Base-by-base conservation (phyloP, 768 basidiomycete species). In the Tubosaeta brunneosetosa region DNA sequence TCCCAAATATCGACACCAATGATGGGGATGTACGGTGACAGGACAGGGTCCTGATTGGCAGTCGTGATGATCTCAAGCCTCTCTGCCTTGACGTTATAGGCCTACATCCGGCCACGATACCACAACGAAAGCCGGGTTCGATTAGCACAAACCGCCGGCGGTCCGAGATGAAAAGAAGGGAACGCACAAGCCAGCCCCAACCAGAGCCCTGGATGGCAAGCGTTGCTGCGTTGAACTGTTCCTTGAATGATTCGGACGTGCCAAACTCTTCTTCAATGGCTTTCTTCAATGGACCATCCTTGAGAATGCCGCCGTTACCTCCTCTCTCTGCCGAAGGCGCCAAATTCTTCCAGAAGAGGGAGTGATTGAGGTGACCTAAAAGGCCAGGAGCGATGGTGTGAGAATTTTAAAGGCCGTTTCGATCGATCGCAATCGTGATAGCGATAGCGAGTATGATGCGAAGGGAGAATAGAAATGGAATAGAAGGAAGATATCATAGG, bases 1-100 rank as follows among this genome's bases (percentile, higher is more conserved):
- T 95, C 92, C 93, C 93, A 95, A 66, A 94, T 84, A 59, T 94
- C 93, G 61, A 97, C 86, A 41, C 93, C 92, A 61, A 94, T 88
- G 74, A 97, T 80, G 50, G 93, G 91, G 50, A 81, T 71, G 65
- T 83, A 85, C 1, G 38, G 38, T 43, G 73, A 68, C 59, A 91
- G 72, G 46, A 94, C 79, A 53, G 94, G 94, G 68, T 97, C 94
- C 77, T 99, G 97, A 81, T 99, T 98, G 6, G 92, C 69, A 31
- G 97, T 98, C 40, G 97, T 94, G 47, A 81, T 73, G 59, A 97
- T 81, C 76, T 95, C 93, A 51, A 99, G 83, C 60, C 75, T 76
- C 72, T 83, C 83, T 57, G 73, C 82, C 51, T 66, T 51, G 26
- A 82, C 77, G 74, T 91, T 88, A 51, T 79, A 72, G 4, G 91